Percentiles rank a stretch among this genome's conserved stretches.
Evolutionary conservation across 2,329 filamentous ascomycete genomes (phyloP).

Genomic region (Penicillium sp.): DNA sequence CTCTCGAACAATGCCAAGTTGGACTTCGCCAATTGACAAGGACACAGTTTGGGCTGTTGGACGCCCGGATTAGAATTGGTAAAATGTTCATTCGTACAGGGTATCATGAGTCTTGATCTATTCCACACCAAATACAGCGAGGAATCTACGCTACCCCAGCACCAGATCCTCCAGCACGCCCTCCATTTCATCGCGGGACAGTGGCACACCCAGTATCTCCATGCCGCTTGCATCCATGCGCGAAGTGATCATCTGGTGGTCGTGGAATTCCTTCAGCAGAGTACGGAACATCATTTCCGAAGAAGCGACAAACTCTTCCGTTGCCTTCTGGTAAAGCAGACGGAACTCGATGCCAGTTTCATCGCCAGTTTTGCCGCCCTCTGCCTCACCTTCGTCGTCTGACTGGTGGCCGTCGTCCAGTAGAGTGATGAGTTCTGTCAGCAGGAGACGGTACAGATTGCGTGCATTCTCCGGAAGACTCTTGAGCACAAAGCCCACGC

Average conservation of each 20-base stretch:
- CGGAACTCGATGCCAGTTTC: constrained; percentile 78
- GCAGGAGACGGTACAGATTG: constrained; percentile 78
- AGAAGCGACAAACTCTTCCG: constrained; percentile 94
- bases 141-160: constrained; percentile 28
- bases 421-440: constrained; percentile 76
- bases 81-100: constrained; percentile 22
- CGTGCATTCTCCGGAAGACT: constrained; percentile 90
- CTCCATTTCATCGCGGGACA: constrained; percentile 84
- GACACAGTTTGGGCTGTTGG: neutral
- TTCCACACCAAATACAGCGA: constrained; percentile 12
- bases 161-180: constrained; percentile 76
- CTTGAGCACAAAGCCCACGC: constrained; percentile 84
- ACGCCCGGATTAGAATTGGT: constrained; percentile 8
- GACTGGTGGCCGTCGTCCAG: constrained; percentile 53
- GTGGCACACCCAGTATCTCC: constrained; percentile 80
- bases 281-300: constrained; percentile 95
- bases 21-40: neutral
- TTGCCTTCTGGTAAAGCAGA: constrained; percentile 88
- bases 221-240: constrained; percentile 81
- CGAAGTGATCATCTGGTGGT: constrained; percentile 95
- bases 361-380: constrained; percentile 30
- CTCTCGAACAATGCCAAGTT: neutral
- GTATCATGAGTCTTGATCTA: constrained; percentile 34
- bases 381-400: constrained; percentile 51
- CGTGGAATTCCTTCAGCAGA: constrained; percentile 93